Conservation (phyloP, 2,329 filamentous ascomycete genomes). For the Sporothrix inflata region DNA sequence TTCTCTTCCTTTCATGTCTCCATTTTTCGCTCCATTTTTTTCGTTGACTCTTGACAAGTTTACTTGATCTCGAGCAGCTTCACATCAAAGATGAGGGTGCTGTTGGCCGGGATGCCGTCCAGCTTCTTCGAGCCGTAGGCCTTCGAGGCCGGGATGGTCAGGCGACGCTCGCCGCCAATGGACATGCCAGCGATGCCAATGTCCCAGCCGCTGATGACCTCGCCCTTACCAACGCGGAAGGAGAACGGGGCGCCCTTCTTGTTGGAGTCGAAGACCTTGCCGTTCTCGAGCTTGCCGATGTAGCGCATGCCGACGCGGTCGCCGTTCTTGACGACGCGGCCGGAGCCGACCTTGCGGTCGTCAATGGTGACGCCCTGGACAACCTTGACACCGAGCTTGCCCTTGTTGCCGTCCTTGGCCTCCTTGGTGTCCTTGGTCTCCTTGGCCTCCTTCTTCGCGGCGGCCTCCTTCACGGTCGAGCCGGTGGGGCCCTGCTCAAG, state of each 20-base stretch:
- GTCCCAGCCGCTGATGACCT: constrained; percentile 99
- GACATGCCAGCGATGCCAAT: constrained; percentile 91
- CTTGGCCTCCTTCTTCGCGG: constrained; percentile 44
- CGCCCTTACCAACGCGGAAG: constrained; percentile 91
- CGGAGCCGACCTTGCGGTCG: constrained; percentile 89
- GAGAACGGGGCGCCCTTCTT: constrained; percentile 98
- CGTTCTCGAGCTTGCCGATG: constrained; percentile 93
- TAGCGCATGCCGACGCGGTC: constrained; percentile 93
- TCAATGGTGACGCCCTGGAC: constrained; percentile 91
- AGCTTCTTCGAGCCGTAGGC: constrained; percentile 86
- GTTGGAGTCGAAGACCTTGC: constrained; percentile 96
- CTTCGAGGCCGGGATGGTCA: constrained; percentile 83
- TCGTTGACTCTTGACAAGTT: constrained; percentile 33
- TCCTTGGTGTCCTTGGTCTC: constrained; percentile 48
- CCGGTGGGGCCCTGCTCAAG: constrained; percentile 94
- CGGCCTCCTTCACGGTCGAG: constrained; percentile 49
- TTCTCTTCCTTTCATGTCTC: neutral
- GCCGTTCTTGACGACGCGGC: constrained; percentile 84
- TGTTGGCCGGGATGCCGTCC: constrained; percentile 89
- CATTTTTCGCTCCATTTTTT: neutral
- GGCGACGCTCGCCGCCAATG: constrained; percentile 88
- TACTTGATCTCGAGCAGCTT: constrained; percentile 85
- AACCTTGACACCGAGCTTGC: constrained; percentile 69
- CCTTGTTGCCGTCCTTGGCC: constrained; percentile 49
- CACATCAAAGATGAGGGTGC: constrained; percentile 87